Conservation (phyloP, 306 rosid species). For the Vicia sativa region DNA sequence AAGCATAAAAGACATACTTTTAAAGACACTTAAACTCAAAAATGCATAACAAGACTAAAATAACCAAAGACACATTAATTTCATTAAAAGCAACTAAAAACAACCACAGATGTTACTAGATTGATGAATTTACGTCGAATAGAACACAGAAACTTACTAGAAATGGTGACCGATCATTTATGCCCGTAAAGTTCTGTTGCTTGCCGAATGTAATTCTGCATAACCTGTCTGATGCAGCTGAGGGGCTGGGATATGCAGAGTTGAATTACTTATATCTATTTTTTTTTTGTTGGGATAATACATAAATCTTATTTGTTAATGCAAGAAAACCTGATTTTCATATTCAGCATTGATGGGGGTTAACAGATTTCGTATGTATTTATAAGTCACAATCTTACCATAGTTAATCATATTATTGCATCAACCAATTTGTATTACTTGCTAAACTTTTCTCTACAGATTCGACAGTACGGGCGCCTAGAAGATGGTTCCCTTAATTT, state of each 20-base stretch:
- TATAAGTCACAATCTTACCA: conserved; percentile 1
- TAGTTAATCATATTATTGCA: conserved; percentile 15
- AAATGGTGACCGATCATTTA: no score
- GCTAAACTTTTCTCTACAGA: conserved; percentile 53
- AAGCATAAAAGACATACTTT: no score
- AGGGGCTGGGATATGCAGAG: conserved; percentile 1
- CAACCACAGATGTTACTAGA: no score
- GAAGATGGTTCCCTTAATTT: conserved; percentile 87
- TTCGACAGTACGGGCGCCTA: conserved; percentile 76
- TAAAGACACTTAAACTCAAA: no score
- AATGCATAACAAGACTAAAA: no score
- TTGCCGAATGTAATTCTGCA: background rate
- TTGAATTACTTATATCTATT: background rate
- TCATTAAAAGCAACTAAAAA: no score
- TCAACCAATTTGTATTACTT: conserved; percentile 34
- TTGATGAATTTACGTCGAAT: no score
- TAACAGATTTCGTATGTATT: background rate
- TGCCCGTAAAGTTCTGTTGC: background rate
- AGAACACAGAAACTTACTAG: no score
- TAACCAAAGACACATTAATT: no score
- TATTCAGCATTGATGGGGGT: background rate
- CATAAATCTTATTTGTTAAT: conserved; percentile 5
- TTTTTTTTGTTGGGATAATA: background rate
- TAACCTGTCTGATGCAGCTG: background rate
- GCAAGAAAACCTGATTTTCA: background rate